phyloP scores from a whole-genome alignment of 768 basidiomycete species.

The Trametopsis cervina region DNA sequence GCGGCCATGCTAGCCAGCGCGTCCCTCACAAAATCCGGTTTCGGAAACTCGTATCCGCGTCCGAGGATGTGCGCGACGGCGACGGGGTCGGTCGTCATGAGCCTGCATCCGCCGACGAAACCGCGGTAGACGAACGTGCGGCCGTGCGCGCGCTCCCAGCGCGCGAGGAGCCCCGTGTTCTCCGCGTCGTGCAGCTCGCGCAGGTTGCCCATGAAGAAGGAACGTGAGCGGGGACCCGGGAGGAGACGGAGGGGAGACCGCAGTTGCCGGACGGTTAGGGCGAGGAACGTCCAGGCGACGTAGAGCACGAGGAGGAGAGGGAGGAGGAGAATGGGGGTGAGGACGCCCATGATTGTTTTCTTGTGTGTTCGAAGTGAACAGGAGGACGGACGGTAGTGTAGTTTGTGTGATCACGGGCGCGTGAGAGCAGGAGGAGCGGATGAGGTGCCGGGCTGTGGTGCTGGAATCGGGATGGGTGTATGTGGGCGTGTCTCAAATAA shows the following conservation, averaged over 20 bases:
- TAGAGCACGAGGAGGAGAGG: constrained; percentile 21
- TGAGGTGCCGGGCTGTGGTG: background rate
- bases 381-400: background rate
- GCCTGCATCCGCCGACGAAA: constrained; percentile 43
- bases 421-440: background rate
- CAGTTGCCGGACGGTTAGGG: constrained; percentile 37
- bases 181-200: constrained; percentile 51
- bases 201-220: constrained; percentile 47
- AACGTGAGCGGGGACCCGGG: constrained; percentile 37
- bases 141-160: constrained; percentile 42
- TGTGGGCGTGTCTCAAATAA: background rate
- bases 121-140: constrained; percentile 45
- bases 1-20: constrained; percentile 44
- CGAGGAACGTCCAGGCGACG: constrained; percentile 30
- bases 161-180: constrained; percentile 40
- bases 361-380: background rate
- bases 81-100: constrained; percentile 52
- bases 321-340: constrained; percentile 12
- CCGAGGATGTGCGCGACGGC: constrained; percentile 54
- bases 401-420: background rate
- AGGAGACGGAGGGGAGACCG: constrained; percentile 43
- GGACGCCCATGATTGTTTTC: background rate
- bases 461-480: background rate
- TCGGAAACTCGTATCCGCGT: constrained; percentile 51
- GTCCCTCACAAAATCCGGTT: constrained; percentile 51